A percentile compares a stretch with the other conserved stretches of the same genome.
Evolutionary conservation across 2,329 filamentous ascomycete genomes (phyloP).

Genomic region (Lachnellula willkommii): DNA sequence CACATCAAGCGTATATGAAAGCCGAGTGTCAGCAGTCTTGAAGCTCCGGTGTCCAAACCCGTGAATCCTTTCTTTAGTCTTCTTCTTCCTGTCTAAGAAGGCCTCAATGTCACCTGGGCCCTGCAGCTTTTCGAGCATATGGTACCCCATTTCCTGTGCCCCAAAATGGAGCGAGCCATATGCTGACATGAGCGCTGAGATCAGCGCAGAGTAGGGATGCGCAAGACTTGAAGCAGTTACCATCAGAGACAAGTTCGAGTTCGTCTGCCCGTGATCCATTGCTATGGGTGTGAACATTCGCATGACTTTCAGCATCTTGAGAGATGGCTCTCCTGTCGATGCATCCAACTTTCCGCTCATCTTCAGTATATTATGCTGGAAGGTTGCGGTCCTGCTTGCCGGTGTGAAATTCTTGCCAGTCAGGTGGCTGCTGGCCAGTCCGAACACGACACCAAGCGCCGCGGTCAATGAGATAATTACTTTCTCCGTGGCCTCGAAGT

Average conservation of each 20-base stretch:
- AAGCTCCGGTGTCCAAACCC: constrained; percentile 40
- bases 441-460: constrained; percentile 33
- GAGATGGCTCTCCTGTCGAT: constrained; percentile 29
- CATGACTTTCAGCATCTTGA: constrained; percentile 29
- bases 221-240: constrained; percentile 43
- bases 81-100: constrained; percentile 38
- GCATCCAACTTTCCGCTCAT: constrained; percentile 40
- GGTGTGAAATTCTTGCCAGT: constrained; percentile 33
- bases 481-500: constrained; percentile 33
- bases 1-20: constrained; percentile 29
- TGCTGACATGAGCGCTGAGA: constrained; percentile 35
- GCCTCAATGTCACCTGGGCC: constrained; percentile 36
- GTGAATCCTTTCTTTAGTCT: constrained; percentile 38
- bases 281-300: constrained; percentile 40
- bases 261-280: constrained; percentile 46
- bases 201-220: constrained; percentile 39
- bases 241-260: constrained; percentile 42
- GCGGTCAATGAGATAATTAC: constrained; percentile 35
- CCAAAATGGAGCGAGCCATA: constrained; percentile 46
- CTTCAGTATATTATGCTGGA: constrained; percentile 41
- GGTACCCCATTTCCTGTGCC: constrained; percentile 44
- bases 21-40: constrained; percentile 35
- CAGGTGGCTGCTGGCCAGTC: constrained; percentile 37
- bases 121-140: constrained; percentile 34
- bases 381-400: constrained; percentile 29